Evolutionary conservation across 2,329 filamentous ascomycete genomes (phyloP).

Genomic region (Fusarium sp.): DNA sequence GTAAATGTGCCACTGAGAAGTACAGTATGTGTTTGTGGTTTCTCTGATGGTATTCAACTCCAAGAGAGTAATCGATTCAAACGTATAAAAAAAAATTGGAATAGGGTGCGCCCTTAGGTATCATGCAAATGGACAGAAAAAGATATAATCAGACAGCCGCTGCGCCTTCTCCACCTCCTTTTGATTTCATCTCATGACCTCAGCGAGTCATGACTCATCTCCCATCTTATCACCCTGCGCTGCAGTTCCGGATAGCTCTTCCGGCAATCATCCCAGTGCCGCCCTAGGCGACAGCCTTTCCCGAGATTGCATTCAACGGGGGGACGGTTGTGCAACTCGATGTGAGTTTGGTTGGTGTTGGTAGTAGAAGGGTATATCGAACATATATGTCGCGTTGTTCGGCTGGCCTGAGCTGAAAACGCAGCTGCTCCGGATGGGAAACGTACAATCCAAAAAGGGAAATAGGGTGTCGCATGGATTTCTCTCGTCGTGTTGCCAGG

Average conservation of each 20-base stretch:
- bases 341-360: background rate
- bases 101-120: conserved; percentile 39
- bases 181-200: conserved; percentile 14
- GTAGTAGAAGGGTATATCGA: conserved; percentile 12
- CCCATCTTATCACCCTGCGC: conserved; percentile 11
- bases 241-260: background rate
- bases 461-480: background rate
- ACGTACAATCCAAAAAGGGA: conserved; percentile 6
- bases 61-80: conserved; percentile 6
- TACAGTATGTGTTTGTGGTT: conserved; percentile 7
- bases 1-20: conserved; percentile 20
- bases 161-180: conserved; percentile 20
- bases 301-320: background rate
- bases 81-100: conserved; percentile 23
- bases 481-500: background rate
- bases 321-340: background rate
- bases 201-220: conserved; percentile 24
- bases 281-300: conserved; percentile 1
- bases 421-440: background rate
- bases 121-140: conserved; percentile 33
- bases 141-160: conserved; percentile 23
- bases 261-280: conserved; percentile 2
- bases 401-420: conserved; percentile 8
- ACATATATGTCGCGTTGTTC: conserved; percentile 4
- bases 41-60: conserved; percentile 1